Evolutionary conservation across 768 basidiomycete species (phyloP).

Genomic region (Mycena vulgaris): DNA sequence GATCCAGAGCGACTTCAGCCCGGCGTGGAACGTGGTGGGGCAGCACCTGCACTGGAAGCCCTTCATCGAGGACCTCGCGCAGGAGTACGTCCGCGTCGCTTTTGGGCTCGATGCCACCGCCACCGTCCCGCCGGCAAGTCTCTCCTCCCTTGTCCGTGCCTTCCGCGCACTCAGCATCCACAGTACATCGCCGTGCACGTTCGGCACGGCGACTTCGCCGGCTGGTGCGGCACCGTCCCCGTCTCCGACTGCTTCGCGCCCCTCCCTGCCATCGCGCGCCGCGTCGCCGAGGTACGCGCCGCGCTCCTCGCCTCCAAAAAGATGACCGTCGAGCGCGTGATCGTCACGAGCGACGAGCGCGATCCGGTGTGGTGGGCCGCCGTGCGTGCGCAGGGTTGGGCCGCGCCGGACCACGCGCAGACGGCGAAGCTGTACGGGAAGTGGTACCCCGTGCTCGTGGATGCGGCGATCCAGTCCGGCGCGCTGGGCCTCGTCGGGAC

Average conservation of each 20-base stretch:
- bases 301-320: conserved; percentile 41
- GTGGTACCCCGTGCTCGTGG: conserved; percentile 61
- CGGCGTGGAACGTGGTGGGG: conserved; percentile 53
- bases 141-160: too few relatives aligned
- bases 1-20: conserved; percentile 41
- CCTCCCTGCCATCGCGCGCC: conserved; percentile 44
- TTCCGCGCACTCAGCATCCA: neutral
- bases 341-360: conserved; percentile 58
- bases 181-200: conserved; percentile 57
- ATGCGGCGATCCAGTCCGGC: conserved; percentile 63
- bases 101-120: conserved; percentile 39
- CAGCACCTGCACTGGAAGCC: conserved; percentile 49
- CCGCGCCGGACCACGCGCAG: conserved; percentile 23
- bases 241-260: conserved; percentile 49
- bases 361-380: conserved; percentile 50
- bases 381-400: conserved; percentile 48
- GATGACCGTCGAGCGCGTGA: conserved; percentile 44
- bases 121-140: conserved; percentile 41
- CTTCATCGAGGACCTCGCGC: conserved; percentile 43
- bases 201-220: conserved; percentile 54
- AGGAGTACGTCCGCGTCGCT: conserved; percentile 42
- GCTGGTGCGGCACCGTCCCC: conserved; percentile 44
- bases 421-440: conserved; percentile 25
- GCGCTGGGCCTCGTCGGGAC: conserved; percentile 68
- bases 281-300: conserved; percentile 49